Base-by-base conservation (phyloP, 2,329 filamentous ascomycete species). In the Hymenoscyphus fraxineus region DNA sequence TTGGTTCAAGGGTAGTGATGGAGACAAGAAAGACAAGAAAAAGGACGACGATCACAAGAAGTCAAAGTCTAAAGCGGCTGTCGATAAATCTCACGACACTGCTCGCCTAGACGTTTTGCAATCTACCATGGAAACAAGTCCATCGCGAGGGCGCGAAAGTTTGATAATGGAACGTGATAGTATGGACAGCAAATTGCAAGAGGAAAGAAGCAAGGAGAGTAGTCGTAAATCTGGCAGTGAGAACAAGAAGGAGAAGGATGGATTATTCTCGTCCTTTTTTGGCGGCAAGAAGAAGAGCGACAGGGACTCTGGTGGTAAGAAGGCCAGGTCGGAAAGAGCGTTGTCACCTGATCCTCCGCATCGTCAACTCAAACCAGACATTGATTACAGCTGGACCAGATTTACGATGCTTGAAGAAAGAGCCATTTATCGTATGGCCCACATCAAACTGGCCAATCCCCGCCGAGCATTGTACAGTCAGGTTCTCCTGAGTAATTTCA, bases 391-490 rank as follows among this genome's bases (percentile, higher is more conserved):
- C 71, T 99, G 95, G 91, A 95, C 93, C 1, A 85, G 95, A 55
- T 99, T 98, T 74, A 93, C 93, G 13, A 94, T 99, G 62, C 82
- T 97, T 62, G 94, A 98, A 77, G 95, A 99, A 79, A 86, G 95
- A 65, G 95, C 95, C 22, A 99, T 99, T 65, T 99, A 99, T 78
- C 88, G 95, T 66, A 97, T 99, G 92, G 95, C 95, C 19, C 95
- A 99, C 76, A 96, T 98, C 79, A 99, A 99, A 78, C 86, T 99
- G 66, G 95, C 95, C n/a, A 98, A 99, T 75, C 95, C 95, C 44
- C 88, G 94, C 56, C 89, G 95, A 63, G 91, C 94, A 51, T 80
- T 99, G 60, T 90, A 96, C 74, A 97, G 94, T 66, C 95, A 99
- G 77, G 95, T 99, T 27, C 82, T 99, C 65, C 85, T 99, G 70